These are phyloP conservation scores for Cladosporium sp. DNA, from an alignment of 2,329 filamentous ascomycete species.

Conservation along the genomic window DNA sequence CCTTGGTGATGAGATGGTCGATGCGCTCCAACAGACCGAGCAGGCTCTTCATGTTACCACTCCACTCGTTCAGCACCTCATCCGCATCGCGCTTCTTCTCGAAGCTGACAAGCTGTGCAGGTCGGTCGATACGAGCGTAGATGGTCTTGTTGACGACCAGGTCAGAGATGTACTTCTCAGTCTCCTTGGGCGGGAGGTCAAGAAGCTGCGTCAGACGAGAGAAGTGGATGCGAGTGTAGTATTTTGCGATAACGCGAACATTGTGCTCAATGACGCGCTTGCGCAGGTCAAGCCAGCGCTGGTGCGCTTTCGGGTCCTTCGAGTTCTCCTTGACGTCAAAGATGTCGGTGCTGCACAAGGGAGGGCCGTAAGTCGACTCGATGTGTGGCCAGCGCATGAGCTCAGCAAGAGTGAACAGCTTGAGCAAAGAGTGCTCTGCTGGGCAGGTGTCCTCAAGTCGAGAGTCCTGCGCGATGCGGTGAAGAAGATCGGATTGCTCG, in stretches of 20 bases:
- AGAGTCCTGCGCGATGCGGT: constrained; percentile 81
- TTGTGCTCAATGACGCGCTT: constrained; percentile 99
- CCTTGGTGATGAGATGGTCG: constrained; percentile 97
- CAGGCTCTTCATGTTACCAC: constrained; percentile 92
- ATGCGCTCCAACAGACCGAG: constrained; percentile 82
- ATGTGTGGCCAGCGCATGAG: constrained; percentile 98
- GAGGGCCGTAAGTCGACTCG: constrained; percentile 78
- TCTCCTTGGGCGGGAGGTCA: constrained; percentile 90
- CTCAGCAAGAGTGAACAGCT: constrained; percentile 91
- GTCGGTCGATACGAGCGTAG: constrained; percentile 94
- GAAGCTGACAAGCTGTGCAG: constrained; percentile 86
- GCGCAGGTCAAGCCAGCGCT: constrained; percentile 88
- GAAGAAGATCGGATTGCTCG: constrained; percentile 93
- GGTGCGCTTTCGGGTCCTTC: constrained; percentile 71
- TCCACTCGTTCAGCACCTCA: constrained; percentile 97
- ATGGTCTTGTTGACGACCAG: constrained; percentile 97
- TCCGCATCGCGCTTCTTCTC: constrained; percentile 92
- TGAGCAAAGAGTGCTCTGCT: constrained; percentile 78
- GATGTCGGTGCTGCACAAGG: constrained; percentile 83
- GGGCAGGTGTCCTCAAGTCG: constrained; percentile 55
- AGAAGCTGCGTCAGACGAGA: constrained; percentile 83
- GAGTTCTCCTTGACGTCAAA: constrained; percentile 61
- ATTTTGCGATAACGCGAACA: constrained; percentile 93
- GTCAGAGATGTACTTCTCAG: constrained; percentile 97
- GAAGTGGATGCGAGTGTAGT: constrained; percentile 97